Evolutionary conservation across 768 basidiomycete genomes (phyloP), one percentile per base, ranked within the genome.

Genomic region (Rhizopogon vinicolor): DNA sequence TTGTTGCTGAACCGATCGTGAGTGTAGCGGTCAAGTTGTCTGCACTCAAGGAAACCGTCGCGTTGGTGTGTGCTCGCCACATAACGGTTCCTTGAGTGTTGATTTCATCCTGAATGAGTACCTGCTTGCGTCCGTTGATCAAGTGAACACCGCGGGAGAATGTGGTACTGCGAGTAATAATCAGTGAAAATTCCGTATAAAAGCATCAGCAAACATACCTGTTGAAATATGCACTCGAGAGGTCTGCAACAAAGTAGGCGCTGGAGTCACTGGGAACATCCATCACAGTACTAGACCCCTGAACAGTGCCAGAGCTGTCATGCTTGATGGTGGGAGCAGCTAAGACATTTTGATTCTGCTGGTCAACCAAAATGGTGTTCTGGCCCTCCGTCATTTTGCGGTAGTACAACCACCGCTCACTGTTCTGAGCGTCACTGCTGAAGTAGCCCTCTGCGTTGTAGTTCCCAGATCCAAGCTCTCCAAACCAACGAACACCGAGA

Each of bases 61-160:
- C 95, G 72, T 98, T 98, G 54, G 96, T 98, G 72, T 98, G 94
- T 79, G 91, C 90, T 45, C 93, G 85, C 96, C 96, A 97, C 74
- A 86, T 81, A 44, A 97, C 68, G 19, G 76, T 62, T 6, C 69
- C 75, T 35, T 78, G 70, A 2, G 85, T 74, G 16, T 71, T 78
- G 65, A 98, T 86, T 65, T 99, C 97, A 72, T 98, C 96, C 69
- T 96, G 96, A 44, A 99, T 68, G 14, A 99, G 83, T 13, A 98
- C 86, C 72, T 98, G 97, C 58, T 79, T 81, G 58, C 97, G 85
- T 39, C 74, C 76, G 70, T 98, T 98, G 60, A 98, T 64, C 56
- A 86, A 65, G 45, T 93, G 89, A 52, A 94, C 75, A 49, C 95
- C 97, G 58, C 97, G 93, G 64, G 84, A 82, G 64, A 90, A 82